phyloP scores from a whole-genome alignment of 1,284 basidiomycete genomes.

The Irpex lacteus region DNA sequence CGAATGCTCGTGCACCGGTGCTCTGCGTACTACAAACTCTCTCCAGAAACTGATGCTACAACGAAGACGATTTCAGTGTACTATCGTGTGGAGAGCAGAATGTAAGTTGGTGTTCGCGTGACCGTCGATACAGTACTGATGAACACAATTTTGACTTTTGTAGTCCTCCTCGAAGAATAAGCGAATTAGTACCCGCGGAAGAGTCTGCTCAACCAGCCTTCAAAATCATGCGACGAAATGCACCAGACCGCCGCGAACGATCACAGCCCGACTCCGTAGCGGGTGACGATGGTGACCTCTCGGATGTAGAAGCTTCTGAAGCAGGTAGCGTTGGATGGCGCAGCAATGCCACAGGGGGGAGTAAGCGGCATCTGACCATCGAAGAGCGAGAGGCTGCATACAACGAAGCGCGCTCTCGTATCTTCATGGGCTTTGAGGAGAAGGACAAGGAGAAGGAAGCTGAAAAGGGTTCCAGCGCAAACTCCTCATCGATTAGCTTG shows the following conservation, averaged over 20 bases:
- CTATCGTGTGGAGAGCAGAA: slow-evolving; percentile 59
- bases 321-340: slow-evolving; percentile 70
- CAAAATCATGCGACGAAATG: slow-evolving; percentile 77
- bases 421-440: slow-evolving; percentile 78
- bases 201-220: slow-evolving; percentile 66
- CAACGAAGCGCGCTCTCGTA: slow-evolving; percentile 75
- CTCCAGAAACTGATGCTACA: slow-evolving; percentile 61
- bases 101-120: slow-evolving; percentile 48
- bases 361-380: slow-evolving; percentile 71
- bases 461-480: slow-evolving; percentile 44
- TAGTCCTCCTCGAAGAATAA: slow-evolving; percentile 65
- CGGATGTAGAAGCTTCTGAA: slow-evolving; percentile 76
- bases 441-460: slow-evolving; percentile 72
- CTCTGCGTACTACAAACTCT: slow-evolving; percentile 70
- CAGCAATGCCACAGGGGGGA: slow-evolving; percentile 55
- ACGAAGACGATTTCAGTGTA: slow-evolving; percentile 61
- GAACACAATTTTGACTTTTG: slow-evolving; percentile 2
- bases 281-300: slow-evolving; percentile 71
- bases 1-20: slow-evolving; percentile 80
- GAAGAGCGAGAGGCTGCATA: slow-evolving; percentile 82
- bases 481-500: slow-evolving; percentile 69
- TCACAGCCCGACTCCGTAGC: slow-evolving; percentile 66
- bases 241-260: slow-evolving; percentile 40
- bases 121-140: slow-evolving; percentile 2
- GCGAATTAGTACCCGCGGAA: slow-evolving; percentile 78